Evolutionary conservation across 208 protist species (phyloP), one percentile per base, ranked within the genome.

Genomic region (Leishmania braziliensis): DNA sequence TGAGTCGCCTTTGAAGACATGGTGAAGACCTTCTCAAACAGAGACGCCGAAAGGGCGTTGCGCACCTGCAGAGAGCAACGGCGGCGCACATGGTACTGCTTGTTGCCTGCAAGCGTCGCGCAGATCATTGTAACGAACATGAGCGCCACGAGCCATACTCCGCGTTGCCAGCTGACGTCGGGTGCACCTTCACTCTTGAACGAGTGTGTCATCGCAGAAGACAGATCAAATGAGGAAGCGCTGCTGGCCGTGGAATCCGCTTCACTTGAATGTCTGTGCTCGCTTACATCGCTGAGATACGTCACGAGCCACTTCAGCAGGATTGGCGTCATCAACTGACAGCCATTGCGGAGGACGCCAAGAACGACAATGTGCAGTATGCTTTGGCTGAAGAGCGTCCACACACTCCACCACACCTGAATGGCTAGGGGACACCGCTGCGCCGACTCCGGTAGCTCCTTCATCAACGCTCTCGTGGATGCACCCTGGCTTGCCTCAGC

Each of bases 1-100:
- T 87, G 70, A 0, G 87, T 82, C 1, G 87, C 83, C 78, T 88
- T 90, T 5, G 77, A 56, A 6, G 85, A 88, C 43, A 96, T 86
- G 53, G 83, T 89, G 20, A 97, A 88, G 8, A 93, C 86, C 79
- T 98, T 98, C 51, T 90, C 84, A 75, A 97, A 98, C 46, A 98
- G 68, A 12, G 91, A 72, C 3, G 76, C 85, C 9, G 90, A 89
- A 4, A 98, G 81, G 1, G 95, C 93, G 56, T 86, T 92, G n/a
- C 89, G 87, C 58, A 95, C 87, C 29, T 84, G 85, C 39, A 93
- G 77, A 51, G 68, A 62, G 53, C 53, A 56, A 29, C 77, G 77
- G 8, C 77, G 43, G 88, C 89, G 62, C 84, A 80, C 53, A 86
- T 84, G 50, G 79, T 89, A 29, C 85, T 80, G 29, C 89, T 80